Percentiles rank a stretch among this genome's conserved stretches.
Conservation (phyloP, 305 asterid species). For the Coffea humblotiana region DNA sequence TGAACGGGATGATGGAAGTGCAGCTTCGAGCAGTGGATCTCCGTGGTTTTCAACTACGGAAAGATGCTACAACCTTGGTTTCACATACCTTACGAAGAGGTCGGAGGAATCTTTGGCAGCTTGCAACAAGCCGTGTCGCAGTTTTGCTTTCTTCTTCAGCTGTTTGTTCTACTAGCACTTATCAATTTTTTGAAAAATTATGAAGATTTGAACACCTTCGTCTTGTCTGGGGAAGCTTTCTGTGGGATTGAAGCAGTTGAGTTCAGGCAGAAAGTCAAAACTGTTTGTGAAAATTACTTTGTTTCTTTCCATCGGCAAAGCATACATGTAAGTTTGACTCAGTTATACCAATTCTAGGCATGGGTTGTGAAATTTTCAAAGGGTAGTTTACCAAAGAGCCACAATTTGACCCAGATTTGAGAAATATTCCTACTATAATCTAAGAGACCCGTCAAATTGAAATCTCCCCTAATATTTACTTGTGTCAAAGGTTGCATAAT, state of each 20-base stretch:
- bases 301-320: conserved; percentile 95
- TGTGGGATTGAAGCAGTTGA: conserved; percentile 92
- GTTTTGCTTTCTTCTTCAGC: conserved; percentile 95
- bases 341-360: neutral
- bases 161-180: conserved; percentile 85
- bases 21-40: conserved; percentile 97
- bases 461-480: neutral
- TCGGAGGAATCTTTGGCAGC: conserved; percentile 98
- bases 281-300: conserved; percentile 80
- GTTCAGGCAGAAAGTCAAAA: conserved; percentile 94
- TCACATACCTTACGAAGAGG: conserved; percentile 90
- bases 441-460: neutral
- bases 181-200: conserved; percentile 93
- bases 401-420: neutral
- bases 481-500: neutral
- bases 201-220: conserved; percentile 83
- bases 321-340: conserved; percentile 71
- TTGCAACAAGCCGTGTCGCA: conserved; percentile 89
- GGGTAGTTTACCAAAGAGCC: neutral
- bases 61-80: conserved; percentile 78
- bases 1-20: conserved; percentile 90
- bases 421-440: neutral
- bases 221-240: conserved; percentile 97
- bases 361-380: neutral
- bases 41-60: conserved; percentile 87